phyloP scores from a whole-genome alignment of 768 basidiomycete genomes.

The Holtermanniella nyarrowii region DNA sequence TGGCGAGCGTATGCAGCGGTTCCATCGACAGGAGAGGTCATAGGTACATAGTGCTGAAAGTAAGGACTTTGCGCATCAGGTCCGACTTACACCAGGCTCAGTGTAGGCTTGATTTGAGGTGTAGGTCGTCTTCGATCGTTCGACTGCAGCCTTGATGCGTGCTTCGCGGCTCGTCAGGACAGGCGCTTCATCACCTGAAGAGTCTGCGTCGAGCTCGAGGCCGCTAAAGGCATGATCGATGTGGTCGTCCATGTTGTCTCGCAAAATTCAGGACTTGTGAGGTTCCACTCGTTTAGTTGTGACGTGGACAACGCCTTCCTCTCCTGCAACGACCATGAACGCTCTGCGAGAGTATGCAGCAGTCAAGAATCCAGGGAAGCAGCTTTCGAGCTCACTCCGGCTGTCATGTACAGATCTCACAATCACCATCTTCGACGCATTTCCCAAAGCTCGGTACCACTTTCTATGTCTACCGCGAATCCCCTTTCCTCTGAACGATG shows the following conservation, averaged over 20 bases:
- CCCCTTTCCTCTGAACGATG: slow-evolving; percentile 32
- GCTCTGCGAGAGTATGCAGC: slow-evolving; percentile 25
- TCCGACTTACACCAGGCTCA: slow-evolving; percentile 20
- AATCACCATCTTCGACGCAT: slow-evolving; percentile 35
- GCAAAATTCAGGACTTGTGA: too few species aligned
- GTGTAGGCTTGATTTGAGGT: slow-evolving; percentile 27
- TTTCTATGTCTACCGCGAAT: slow-evolving; percentile 71
- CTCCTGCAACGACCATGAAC: too few species aligned
- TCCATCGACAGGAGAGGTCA: background rate
- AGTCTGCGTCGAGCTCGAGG: background rate
- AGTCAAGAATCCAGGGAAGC: slow-evolving; percentile 8
- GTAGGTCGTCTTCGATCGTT: slow-evolving; percentile 28
- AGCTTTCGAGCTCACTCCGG: slow-evolving; percentile 14
- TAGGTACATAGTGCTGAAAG: background rate
- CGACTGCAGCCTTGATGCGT: slow-evolving; percentile 25
- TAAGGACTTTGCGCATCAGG: background rate
- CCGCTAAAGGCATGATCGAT: too few species aligned
- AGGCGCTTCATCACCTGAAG: background rate
- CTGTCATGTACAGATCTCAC: slow-evolving; percentile 16
- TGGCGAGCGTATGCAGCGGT: background rate
- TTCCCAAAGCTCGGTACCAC: slow-evolving; percentile 60
- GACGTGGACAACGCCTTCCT: too few species aligned
- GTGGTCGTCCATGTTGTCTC: too few species aligned
- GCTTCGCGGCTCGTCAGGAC: slow-evolving; percentile 2
- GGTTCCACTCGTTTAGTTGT: too few species aligned